Percentiles rank a stretch among this genome's conserved stretches.
Conservation (phyloP, 2,329 filamentous ascomycete genomes). For the Cadophora malorum region DNA sequence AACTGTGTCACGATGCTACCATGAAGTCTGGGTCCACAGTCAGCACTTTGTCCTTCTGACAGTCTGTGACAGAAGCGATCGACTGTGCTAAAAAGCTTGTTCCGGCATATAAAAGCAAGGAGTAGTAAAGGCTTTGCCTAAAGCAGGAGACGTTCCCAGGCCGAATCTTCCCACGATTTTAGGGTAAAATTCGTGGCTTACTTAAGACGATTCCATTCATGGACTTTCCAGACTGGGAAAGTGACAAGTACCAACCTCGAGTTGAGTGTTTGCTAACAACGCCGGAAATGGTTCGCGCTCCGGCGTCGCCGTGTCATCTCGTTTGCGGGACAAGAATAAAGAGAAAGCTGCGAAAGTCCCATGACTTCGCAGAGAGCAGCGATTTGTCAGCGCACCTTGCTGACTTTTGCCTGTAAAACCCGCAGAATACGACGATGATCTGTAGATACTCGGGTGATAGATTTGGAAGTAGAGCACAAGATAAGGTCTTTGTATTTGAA, state of each 20-base stretch:
- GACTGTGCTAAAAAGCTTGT: conserved; percentile 8
- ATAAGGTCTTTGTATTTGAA: too few species aligned
- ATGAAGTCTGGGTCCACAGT: not conserved
- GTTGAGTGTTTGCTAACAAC: not conserved
- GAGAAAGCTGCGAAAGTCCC: not conserved
- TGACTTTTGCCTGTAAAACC: not conserved
- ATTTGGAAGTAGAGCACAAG: not conserved
- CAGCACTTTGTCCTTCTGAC: not conserved
- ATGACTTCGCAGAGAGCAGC: not conserved
- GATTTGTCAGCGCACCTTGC: not conserved
- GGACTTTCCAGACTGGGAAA: not conserved
- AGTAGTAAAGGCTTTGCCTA: not conserved
- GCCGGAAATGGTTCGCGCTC: not conserved
- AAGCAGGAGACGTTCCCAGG: not conserved
- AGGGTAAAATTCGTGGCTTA: not conserved
- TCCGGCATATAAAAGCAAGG: not conserved
- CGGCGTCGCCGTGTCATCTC: not conserved
- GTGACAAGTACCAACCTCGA: not conserved
- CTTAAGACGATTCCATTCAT: not conserved
- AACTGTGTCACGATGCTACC: not conserved
- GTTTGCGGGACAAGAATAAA: not conserved
- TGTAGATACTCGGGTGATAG: not conserved
- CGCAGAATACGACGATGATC: not conserved
- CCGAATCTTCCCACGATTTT: not conserved
- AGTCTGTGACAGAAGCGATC: not conserved